phyloP scores from a whole-genome alignment of 148 eudicot species.

The Rhododendron griersonianum region DNA sequence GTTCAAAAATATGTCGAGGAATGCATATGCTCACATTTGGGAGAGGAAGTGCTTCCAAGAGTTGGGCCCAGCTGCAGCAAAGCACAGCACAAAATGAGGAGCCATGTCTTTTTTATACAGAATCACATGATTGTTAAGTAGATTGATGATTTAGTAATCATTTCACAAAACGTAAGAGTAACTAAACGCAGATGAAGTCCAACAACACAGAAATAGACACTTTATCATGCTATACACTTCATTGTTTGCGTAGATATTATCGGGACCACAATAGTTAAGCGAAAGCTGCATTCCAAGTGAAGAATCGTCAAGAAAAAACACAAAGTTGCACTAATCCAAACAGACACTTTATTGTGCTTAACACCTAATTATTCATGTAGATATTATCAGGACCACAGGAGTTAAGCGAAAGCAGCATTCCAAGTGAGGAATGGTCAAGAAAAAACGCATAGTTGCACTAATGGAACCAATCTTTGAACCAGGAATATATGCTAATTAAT shows the following conservation, averaged over 20 bases:
- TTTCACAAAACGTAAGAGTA: background rate
- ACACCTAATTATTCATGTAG: background rate
- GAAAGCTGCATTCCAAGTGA: background rate
- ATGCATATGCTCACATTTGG: constrained; percentile 70
- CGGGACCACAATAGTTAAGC: background rate
- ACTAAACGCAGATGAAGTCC: background rate
- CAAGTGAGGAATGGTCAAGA: background rate
- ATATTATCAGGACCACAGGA: background rate
- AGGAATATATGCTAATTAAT: background rate
- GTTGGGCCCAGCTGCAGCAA: constrained; percentile 75
- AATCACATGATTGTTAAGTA: background rate
- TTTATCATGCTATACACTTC: background rate
- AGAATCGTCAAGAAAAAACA: background rate
- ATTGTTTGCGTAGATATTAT: background rate
- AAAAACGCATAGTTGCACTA: background rate
- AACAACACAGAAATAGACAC: background rate
- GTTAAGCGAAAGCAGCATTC: background rate
- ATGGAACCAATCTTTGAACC: background rate
- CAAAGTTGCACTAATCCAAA: background rate
- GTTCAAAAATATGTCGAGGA: background rate
- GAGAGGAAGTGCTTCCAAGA: constrained; percentile 82
- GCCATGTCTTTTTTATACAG: background rate
- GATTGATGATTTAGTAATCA: background rate
- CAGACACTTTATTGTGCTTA: background rate
- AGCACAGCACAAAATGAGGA: constrained; percentile 3